Percentiles rank a stretch among this genome's conserved stretches.
Evolutionary conservation across 1,139 yeast species (phyloP).

Genomic region (Suhomyces panamericanus): DNA sequence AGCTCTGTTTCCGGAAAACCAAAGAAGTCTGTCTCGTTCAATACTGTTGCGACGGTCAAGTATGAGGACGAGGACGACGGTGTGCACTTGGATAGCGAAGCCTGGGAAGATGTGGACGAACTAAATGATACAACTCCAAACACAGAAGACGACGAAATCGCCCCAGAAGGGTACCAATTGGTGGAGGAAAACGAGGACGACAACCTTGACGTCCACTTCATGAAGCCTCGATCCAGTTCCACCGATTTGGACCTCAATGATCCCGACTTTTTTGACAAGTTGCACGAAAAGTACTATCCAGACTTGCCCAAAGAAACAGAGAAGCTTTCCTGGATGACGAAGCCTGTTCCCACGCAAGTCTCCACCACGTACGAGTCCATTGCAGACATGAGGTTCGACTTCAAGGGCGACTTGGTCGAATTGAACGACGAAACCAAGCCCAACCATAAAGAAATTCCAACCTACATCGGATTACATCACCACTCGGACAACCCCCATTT

Average conservation of each 20-base stretch:
- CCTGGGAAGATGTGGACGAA: conserved; percentile 44
- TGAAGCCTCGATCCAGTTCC: conserved; percentile 45
- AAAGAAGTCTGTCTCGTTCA: conserved; percentile 40
- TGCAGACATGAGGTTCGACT: conserved; percentile 80
- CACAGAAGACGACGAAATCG: conserved; percentile 27
- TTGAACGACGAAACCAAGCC: conserved; percentile 41
- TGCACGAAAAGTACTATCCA: conserved; percentile 86
- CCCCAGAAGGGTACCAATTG: conserved; percentile 48
- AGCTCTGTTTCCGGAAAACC: conserved; percentile 15
- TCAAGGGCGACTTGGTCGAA: conserved; percentile 71
- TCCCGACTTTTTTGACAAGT: conserved; percentile 72
- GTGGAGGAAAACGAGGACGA: conserved; percentile 30
- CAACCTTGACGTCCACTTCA: conserved; percentile 57
- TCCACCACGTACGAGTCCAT: conserved; percentile 59
- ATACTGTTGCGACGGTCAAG: conserved; percentile 41
- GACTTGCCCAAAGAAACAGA: conserved; percentile 81
- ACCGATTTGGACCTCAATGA: conserved; percentile 61
- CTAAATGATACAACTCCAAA: conserved; percentile 32
- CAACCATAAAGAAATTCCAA: conserved; percentile 44
- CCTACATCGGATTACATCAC: conserved; percentile 80
- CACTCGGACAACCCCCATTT: conserved; percentile 86
- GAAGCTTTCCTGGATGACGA: conserved; percentile 87
- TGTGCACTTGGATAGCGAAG: conserved; percentile 33
- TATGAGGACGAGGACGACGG: conserved; percentile 36
- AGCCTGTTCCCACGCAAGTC: conserved; percentile 52